Evolutionary conservation across 2,329 filamentous ascomycete genomes (phyloP).

Genomic region (Colletotrichum sp.): DNA sequence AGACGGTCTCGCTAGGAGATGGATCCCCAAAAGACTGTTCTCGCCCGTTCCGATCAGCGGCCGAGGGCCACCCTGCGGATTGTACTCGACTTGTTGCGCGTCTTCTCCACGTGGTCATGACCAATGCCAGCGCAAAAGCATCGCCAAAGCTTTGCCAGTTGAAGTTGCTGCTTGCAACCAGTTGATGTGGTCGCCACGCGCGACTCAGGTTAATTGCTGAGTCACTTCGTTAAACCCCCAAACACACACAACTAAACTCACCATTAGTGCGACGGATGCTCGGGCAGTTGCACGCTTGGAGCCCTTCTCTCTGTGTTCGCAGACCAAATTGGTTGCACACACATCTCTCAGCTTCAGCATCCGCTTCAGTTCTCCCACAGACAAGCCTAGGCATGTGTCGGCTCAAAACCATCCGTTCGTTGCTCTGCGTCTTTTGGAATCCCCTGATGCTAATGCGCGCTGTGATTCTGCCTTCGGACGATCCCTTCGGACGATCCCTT

Average conservation of each 20-base stretch:
- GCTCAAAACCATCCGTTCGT: background rate
- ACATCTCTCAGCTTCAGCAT: background rate
- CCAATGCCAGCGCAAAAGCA: background rate
- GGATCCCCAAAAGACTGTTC: background rate
- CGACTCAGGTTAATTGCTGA: background rate
- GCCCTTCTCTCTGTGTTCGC: background rate
- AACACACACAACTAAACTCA: background rate
- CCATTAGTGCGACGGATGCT: background rate
- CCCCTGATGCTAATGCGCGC: background rate
- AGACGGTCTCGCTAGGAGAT: background rate
- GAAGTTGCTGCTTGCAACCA: background rate
- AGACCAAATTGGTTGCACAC: background rate
- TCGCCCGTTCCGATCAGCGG: conserved; percentile 7
- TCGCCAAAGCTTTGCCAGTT: background rate
- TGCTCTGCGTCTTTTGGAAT: background rate
- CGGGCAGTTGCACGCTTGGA: background rate
- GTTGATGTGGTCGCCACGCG: background rate
- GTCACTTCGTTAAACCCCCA: background rate
- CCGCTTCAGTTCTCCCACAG: background rate
- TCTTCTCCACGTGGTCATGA: background rate
- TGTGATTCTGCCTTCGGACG: background rate
- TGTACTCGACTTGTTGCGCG: background rate
- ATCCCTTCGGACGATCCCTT: background rate
- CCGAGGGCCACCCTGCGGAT: background rate
- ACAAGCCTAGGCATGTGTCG: background rate